A percentile compares a stretch with the other conserved stretches of the same genome.
Conservation (phyloP, 2,329 filamentous ascomycete genomes). For the Alternaria rosae region DNA sequence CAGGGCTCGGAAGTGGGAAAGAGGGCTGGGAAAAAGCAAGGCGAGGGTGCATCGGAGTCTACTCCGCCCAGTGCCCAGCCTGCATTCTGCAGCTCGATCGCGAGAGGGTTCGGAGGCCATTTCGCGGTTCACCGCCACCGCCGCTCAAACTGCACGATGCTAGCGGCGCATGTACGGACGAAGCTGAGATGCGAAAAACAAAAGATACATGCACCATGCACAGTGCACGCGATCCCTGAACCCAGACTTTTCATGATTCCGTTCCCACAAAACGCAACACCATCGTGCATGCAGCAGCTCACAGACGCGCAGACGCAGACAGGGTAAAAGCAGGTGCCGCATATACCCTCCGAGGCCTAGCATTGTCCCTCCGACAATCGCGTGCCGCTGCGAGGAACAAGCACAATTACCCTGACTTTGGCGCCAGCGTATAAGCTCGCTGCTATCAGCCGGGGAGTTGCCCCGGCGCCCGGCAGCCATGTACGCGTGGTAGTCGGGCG, state of each 20-base stretch:
- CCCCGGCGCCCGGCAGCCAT: not conserved
- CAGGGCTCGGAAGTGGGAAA: not conserved
- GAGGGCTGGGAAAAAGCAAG: conserved; percentile 3
- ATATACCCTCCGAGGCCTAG: not conserved
- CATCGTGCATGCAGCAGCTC: not conserved
- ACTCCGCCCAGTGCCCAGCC: not conserved
- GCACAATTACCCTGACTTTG: conserved; percentile 1
- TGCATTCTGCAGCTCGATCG: not conserved
- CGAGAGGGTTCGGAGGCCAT: not conserved
- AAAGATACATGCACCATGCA: not conserved
- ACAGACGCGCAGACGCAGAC: not conserved
- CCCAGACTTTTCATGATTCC: not conserved
- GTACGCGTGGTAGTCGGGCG: not conserved
- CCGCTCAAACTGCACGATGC: not conserved
- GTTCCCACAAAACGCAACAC: conserved; percentile 1
- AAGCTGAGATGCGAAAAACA: not conserved
- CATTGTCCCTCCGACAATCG: not conserved
- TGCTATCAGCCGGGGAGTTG: not conserved
- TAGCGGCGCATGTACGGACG: not conserved
- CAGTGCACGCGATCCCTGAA: not conserved
- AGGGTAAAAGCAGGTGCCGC: conserved; percentile 1
- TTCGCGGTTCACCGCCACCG: conserved; percentile 1
- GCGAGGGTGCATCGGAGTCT: not conserved
- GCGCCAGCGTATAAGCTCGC: not conserved
- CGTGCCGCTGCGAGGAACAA: not conserved